Base-by-base conservation (phyloP, 164 flowering plant genomes). In the Piper betle region DNA sequence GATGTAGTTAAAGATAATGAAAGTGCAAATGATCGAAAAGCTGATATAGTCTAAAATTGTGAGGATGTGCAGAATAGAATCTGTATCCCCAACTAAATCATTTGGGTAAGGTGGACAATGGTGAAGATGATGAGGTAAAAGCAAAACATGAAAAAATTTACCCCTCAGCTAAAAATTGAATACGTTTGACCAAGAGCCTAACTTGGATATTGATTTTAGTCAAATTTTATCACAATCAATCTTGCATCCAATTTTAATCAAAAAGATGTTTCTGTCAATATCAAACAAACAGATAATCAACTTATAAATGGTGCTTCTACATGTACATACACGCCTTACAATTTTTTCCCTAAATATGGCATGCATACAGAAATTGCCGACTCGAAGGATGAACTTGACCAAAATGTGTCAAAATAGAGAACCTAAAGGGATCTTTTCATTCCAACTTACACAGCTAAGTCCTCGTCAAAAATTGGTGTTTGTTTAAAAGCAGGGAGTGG, bases 401-500 rank as follows among this genome's bases (percentile, higher is more conserved):
- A 55, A 55, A 33, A 55, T 55, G 9, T 12, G 58, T 0, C 11
- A 38, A 25, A 55, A 25, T 33, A 25, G 33, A 25, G 33, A 25
- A 3, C 39, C 39, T 55, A 55, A 10, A 25, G 15, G 33, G 25
- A 25, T 6, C 38, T 55, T 25, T 6, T 25, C 39, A 8, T 38
- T 55, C 53, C 62, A 62, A 72, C 98, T 82, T 78, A 92, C 98
- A 88, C 98, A 61, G 91, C 88, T 75, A 92, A 74, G 71, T 92
- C 98, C 73, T 87, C 98, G 64, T 92, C 98, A 67, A 76, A 88
- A 20, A 92, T 84, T 17, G 96, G 96, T 59, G 88, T 46, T 69
- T 92, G 98, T 66, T 77, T 84, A 61, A 82, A 81, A 71, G 98
- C 91, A 52, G 98, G 96, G 52, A 92, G 73, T 56, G 96, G 87